phyloP scores from a whole-genome alignment of 31 red algal species.

The Asparagopsis taxiformis region DNA sequence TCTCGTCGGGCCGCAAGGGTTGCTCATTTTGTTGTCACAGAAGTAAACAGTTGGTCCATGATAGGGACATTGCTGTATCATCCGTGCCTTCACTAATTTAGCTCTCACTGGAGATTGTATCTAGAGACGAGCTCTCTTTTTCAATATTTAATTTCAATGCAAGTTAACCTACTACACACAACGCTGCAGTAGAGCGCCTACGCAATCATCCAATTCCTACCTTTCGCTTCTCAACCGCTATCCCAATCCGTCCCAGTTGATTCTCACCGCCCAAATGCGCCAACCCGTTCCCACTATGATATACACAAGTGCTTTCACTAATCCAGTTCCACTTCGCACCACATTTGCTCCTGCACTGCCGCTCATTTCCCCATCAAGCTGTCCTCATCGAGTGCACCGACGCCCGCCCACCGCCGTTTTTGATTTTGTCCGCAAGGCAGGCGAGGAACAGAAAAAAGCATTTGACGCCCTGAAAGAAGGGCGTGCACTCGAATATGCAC shows the following conservation, averaged over 20 bases:
- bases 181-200: too few species aligned
- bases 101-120: background rate
- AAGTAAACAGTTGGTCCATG: too few species aligned
- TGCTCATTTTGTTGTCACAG: constrained; percentile 63
- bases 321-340: background rate
- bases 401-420: constrained; percentile 25
- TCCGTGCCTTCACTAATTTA: background rate
- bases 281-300: background rate
- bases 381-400: background rate
- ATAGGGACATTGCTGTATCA: too few species aligned
- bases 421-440: constrained; percentile 69
- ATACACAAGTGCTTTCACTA: background rate
- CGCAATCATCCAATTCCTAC: too few species aligned
- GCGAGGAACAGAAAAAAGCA: constrained; percentile 63
- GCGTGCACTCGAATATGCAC: constrained; percentile 76
- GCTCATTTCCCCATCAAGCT: background rate
- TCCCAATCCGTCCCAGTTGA: too few species aligned
- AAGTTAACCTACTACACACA: too few species aligned
- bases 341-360: background rate
- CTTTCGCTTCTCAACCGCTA: too few species aligned
- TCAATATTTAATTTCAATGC: too few species aligned
- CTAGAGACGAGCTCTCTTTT: too few species aligned
- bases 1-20: constrained; percentile 86
- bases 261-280: too few species aligned
- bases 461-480: constrained; percentile 62